phyloP scores from a whole-genome alignment of 805 yeast species.

The Monosporozyma solicola region DNA sequence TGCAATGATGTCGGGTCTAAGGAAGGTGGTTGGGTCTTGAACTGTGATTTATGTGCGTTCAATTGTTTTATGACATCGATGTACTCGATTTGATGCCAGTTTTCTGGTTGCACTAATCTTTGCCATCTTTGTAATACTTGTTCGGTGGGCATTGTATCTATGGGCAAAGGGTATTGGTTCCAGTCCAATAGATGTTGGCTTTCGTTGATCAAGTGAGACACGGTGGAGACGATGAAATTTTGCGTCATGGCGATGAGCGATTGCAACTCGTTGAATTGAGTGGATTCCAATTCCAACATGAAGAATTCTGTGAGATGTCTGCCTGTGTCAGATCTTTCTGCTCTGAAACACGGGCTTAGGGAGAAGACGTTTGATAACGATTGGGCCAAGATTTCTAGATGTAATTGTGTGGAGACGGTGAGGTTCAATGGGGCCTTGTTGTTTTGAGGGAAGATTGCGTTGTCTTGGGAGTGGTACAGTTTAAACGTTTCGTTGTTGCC shows the following conservation, averaged over 20 bases:
- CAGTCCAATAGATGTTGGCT: neutral
- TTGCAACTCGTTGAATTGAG: constrained; percentile 48
- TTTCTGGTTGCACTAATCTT: constrained; percentile 32
- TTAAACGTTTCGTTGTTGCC: constrained; percentile 91
- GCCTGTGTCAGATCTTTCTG: constrained; percentile 84
- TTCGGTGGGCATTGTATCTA: constrained; percentile 8
- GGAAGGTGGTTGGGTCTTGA: neutral
- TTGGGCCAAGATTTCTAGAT: constrained; percentile 69
- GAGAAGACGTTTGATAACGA: constrained; percentile 82
- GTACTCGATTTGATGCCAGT: constrained; percentile 70
- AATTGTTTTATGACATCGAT: constrained; percentile 53
- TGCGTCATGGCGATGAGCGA: constrained; percentile 52
- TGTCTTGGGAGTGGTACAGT: constrained; percentile 29
- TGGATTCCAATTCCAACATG: constrained; percentile 93
- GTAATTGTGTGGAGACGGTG: constrained; percentile 89
- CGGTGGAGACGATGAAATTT: neutral
- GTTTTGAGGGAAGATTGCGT: constrained; percentile 30
- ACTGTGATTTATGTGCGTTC: constrained; percentile 3
- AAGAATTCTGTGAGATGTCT: constrained; percentile 92
- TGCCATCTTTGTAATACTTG: constrained; percentile 48
- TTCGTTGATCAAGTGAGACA: neutral
- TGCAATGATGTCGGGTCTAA: neutral
- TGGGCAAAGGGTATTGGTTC: constrained; percentile 3
- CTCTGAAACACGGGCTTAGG: constrained; percentile 84
- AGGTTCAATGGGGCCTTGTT: constrained; percentile 25